Evolutionary conservation across 2,329 filamentous ascomycete genomes (phyloP), one percentile per base, ranked within the genome.

Genomic region (Penicillium sp.): DNA sequence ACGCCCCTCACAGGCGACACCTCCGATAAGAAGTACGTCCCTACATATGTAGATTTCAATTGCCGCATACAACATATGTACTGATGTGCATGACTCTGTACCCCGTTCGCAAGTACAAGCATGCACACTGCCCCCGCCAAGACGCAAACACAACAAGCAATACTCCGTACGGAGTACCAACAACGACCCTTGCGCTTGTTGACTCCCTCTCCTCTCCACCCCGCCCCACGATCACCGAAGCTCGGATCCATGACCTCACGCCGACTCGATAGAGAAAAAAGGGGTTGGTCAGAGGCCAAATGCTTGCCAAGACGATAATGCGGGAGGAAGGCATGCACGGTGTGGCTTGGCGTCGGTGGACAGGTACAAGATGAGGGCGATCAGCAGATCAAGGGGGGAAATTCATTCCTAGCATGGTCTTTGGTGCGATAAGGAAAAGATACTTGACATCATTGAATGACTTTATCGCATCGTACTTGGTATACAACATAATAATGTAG

Each of bases 261-360:
- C 35, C 18, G 49, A 43, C 11, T 26, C 7, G 14, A 43, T 13
- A n/a, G 38, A 39, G 38, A 39, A 40, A 39, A 48, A 50, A 40
- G 55, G 55, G 52, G 44, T 14, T 55, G 48, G 47, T 34, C 34
- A 47, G 51, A 58, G 59, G 32, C 10, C 11, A 11, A 40, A 57
- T 60, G 46, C 34, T 35, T 38, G 63, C 63, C 62, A 66, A 66
- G 63, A 65, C 66, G 58, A 68, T 66, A 65, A 69, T 66, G 56
- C 55, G 56, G 53, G 57, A 60, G 61, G 55, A 58, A 60, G 61
- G 64, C 62, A 70, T 69, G 67, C 65, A 69, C 63, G 60, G 61
- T 57, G 57, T 53, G 56, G 57, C 66, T 68, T 67, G 64, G 66
- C 66, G 53, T 45, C 18, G 47, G 53, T 51, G 53, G 47, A 46